Base-by-base conservation (phyloP, 1,139 yeast genomes). In the Geotrichum bryndzae region DNA sequence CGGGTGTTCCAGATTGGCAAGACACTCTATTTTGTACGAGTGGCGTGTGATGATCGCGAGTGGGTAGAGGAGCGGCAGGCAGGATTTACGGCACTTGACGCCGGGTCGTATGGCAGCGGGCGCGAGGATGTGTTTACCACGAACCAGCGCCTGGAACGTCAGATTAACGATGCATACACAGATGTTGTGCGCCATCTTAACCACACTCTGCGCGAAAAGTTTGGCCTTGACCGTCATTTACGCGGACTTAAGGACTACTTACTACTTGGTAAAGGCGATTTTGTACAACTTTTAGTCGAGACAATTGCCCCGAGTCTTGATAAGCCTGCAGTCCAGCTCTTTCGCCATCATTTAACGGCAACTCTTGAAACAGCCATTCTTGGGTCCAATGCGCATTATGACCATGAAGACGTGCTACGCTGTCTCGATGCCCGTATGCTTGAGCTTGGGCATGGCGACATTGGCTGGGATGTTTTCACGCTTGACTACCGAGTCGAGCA, bases 391-490 rank as follows among this genome's bases (percentile, higher is more conserved):
- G 77, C 89, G 1, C 79, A 80, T 63, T 76, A 78, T 66, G 82
- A 78, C 51, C 71, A 70, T 1, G 74, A 73, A 3, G 74, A 71
- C 31, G 76, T 83, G 2, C 68, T 81, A n/a, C 77, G 80, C 57
- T 77, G 90, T 59, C 72, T 94, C 22, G 98, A 94, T 76, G 96
- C 97, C 0, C 79, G 97, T 56, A 80, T 92, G 56, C 79, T 91
- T 58, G 92, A 75, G 60, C 76, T 86, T 51, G 84, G 84, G 2
- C 83, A 86, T 67, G 95, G 95, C 0, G 84, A 78, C 66, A 64
- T 71, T 53, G 80, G 82, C 77, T 94, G 98, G 98, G 96, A 92
- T 70, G 91, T 89, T 3, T 92, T 94, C 73, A 90, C 97, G 0
- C 77, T 94, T 56, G 97, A 91, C 70, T 94, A 89, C 72, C 80